Conservation (phyloP, 2,329 filamentous ascomycete species). For the Ophiostoma montium region DNA sequence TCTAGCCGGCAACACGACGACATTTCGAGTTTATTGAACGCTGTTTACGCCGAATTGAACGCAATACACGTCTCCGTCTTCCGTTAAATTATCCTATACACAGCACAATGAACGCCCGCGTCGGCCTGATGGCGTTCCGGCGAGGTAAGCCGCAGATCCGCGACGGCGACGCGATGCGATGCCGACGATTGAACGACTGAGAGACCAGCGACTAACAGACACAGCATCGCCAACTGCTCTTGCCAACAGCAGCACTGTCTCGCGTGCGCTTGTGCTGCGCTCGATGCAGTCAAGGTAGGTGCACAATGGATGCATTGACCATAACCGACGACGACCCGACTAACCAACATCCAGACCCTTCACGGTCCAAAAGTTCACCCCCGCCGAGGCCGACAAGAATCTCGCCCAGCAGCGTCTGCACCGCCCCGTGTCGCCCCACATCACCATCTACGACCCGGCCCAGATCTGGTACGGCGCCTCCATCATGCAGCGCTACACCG, state of each 20-base stretch:
- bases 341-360: constrained; percentile 27
- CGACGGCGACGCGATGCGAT: too few species aligned
- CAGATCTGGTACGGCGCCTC: constrained; percentile 71
- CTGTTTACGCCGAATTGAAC: neutral
- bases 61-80: too few species aligned
- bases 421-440: constrained; percentile 74
- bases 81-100: too few species aligned
- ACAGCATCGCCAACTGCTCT: constrained; percentile 21
- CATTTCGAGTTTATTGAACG: neutral
- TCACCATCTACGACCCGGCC: constrained; percentile 71
- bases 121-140: constrained; percentile 44
- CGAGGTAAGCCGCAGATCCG: constrained; percentile 37
- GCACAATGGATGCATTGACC: too few species aligned
- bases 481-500: constrained; percentile 73
- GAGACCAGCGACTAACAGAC: neutral
- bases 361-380: constrained; percentile 43
- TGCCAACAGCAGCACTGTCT: constrained; percentile 30
- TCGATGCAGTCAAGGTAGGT: constrained; percentile 17
- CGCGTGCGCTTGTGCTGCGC: constrained; percentile 30
- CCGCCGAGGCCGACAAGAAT: constrained; percentile 43
- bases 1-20: neutral
- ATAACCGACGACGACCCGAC: too few species aligned
- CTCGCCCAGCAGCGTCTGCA: constrained; percentile 67
- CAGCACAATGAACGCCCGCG: constrained; percentile 38
- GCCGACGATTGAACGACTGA: neutral